Evolutionary conservation across 306 rosid genomes (phyloP).

Genomic region (Prunus kanzakura): DNA sequence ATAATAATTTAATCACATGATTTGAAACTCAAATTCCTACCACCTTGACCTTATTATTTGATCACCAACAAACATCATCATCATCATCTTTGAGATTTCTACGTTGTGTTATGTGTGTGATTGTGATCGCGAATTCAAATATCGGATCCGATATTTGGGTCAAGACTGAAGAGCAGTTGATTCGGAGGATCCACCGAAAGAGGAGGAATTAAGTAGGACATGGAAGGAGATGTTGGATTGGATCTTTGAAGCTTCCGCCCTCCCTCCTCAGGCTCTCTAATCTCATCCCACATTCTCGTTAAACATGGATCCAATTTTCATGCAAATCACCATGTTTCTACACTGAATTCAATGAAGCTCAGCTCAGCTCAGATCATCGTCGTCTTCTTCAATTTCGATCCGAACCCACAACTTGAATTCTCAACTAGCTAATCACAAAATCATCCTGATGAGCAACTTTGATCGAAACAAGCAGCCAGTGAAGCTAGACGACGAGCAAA

Average conservation of each 20-base stretch:
- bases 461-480: conserved; percentile 36
- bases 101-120: background rate
- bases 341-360: background rate
- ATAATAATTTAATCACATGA: no score
- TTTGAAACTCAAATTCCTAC: no score
- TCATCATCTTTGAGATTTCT: background rate
- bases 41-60: no score
- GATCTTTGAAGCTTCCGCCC: no score
- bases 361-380: background rate
- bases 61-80: background rate
- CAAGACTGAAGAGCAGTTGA: conserved; percentile 16
- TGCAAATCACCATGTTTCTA: background rate
- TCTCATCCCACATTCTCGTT: background rate
- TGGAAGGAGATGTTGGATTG: conserved; percentile 18
- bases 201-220: conserved; percentile 9
- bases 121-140: background rate
- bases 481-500: conserved; percentile 74
- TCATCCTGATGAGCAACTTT: conserved; percentile 43
- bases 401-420: background rate
- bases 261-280: no score
- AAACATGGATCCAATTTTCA: background rate
- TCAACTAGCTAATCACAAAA: no score
- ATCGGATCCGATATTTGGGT: conserved; percentile 35
- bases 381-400: background rate
- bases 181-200: conserved; percentile 13